phyloP scores from a whole-genome alignment of 2,329 filamentous ascomycete genomes.

The Aspergillus floridensis region DNA sequence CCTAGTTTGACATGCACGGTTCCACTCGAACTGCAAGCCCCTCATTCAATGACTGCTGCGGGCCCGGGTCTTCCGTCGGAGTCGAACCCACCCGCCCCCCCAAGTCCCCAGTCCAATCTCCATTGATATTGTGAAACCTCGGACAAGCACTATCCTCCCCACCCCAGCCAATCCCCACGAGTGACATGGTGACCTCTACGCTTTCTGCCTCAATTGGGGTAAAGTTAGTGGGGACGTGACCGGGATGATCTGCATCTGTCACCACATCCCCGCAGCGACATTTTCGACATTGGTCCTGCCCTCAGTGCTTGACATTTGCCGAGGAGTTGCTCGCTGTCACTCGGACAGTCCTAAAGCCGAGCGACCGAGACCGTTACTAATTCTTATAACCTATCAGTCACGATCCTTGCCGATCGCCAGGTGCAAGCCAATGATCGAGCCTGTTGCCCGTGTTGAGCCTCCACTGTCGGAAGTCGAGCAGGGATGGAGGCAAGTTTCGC shows the following conservation, averaged over 20 bases:
- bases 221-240: neutral
- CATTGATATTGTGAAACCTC: neutral
- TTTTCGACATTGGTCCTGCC: neutral
- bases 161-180: neutral
- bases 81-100: too few relatives aligned
- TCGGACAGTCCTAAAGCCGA: neutral
- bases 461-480: neutral
- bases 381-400: neutral
- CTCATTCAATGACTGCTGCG: neutral
- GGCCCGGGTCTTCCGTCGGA: neutral
- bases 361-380: neutral
- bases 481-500: neutral
- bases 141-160: neutral
- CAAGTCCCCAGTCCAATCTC: neutral
- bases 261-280: neutral
- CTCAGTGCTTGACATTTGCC: neutral
- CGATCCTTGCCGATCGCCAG: neutral
- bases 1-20: neutral
- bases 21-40: neutral
- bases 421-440: neutral
- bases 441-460: neutral
- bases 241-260: neutral
- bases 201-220: neutral
- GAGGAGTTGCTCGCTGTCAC: neutral
- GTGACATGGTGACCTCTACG: neutral